Base-by-base conservation (phyloP, 2,329 filamentous ascomycete species). In the Monilinia aucupariae region DNA sequence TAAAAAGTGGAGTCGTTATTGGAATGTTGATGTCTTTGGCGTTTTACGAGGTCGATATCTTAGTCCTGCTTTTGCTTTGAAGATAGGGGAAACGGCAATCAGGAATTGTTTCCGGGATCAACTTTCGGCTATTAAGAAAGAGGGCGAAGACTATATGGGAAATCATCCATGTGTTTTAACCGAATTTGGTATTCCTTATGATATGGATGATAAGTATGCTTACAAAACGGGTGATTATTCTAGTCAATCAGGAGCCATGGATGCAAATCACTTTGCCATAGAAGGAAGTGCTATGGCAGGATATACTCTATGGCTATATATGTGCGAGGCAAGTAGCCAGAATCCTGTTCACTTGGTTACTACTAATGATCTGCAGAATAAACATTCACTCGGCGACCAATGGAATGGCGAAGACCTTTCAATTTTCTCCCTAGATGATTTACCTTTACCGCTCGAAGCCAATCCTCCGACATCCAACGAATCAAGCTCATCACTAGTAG, bases 321-420 rank as follows among this genome's bases (percentile, higher is more conserved):
- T 85, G 66, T 83, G 85, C 25, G 82, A 83, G 72, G 88, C 89
- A 79, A 73, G 81, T 68, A 34, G n/a, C 22, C 17, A 56, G 15
- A 25, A 45, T 54, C 27, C 47, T 43, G 12, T 41, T 52, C n/a
- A 56, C 15, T 20, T 37, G 10, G 41, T 52, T 25, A 59, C 39
- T 54, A 66, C 66, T 76, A 63, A 66, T 47, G 50, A 10, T 63
- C 59, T 45, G 13, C 68, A 90, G 82, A 99, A 97, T 73, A 88
- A 88, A 66, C 94, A 99, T 73, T 81, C 88, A 72, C 88, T 90
- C 77, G 94, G 94, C 61, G 94, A 99, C 71, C 86, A 91, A 68
- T 99, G 94, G 94, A 99, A 99, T 69, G 94, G 94, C 53, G 94
- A 99, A 75, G 94, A 99, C 74, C 77, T 99, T 41, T 97, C 92